A percentile compares a stretch with the other conserved stretches of the same genome.
Evolutionary conservation across 768 basidiomycete genomes (phyloP).

Genomic region (Pleurotus pulmonarius): DNA sequence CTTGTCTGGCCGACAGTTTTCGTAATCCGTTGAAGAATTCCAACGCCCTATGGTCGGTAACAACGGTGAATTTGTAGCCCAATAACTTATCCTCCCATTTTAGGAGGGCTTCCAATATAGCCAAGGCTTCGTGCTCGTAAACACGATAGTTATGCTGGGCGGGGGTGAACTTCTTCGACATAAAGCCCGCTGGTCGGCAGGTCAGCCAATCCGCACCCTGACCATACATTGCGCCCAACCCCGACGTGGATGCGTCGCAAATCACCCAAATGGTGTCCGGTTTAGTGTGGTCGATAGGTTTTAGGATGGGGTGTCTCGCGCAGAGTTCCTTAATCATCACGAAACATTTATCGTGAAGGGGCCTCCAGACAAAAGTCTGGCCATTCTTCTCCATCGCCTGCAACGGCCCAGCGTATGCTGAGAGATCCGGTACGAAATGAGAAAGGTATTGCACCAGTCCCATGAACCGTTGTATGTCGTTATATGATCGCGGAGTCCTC

Average conservation of each 20-base stretch:
- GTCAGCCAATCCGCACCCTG: too few relatives aligned
- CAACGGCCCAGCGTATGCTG: constrained; percentile 27
- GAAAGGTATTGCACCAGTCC: constrained; percentile 36
- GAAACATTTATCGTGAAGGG: constrained; percentile 20
- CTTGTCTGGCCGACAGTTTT: too few relatives aligned
- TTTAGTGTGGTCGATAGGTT: constrained; percentile 16
- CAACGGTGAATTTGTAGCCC: too few relatives aligned
- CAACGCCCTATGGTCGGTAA: too few relatives aligned
- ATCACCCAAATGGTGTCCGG: constrained; percentile 24
- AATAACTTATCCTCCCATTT: too few relatives aligned
- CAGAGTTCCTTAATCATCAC: constrained; percentile 17
- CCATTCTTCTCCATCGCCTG: constrained; percentile 23
- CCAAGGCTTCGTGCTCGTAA: too few relatives aligned
- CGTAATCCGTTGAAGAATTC: too few relatives aligned
- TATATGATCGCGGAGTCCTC: constrained; percentile 25
- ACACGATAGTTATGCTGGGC: too few relatives aligned
- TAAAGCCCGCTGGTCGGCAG: too few relatives aligned
- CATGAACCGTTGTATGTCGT: constrained; percentile 34
- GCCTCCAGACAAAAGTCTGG: constrained; percentile 21
- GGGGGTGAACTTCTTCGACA: too few relatives aligned
- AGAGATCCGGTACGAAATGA: constrained; percentile 30
- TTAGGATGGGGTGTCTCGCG: constrained; percentile 16
- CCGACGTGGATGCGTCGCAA: constrained; percentile 19
- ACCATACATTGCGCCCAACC: constrained; percentile 17
- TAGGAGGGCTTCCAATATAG: too few relatives aligned